phyloP scores from a whole-genome alignment of 345 rosid genomes.

The Syzygium oleosum region DNA sequence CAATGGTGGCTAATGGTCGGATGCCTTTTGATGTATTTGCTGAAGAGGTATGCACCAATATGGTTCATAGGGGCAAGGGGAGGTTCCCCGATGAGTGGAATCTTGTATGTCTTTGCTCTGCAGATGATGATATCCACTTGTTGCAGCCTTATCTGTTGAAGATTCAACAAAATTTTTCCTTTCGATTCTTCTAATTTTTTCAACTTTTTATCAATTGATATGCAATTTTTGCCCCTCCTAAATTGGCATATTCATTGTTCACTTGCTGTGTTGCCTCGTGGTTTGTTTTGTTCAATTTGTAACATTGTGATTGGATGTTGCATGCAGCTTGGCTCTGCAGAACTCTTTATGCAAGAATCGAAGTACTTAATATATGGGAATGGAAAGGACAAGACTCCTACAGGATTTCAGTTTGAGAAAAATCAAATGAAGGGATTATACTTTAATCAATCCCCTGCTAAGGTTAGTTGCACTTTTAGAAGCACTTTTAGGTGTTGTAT shows the following conservation, averaged over 20 bases:
- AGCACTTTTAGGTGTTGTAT: background rate
- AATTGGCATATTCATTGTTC: background rate
- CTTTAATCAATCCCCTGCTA: conserved; percentile 83
- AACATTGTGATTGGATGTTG: background rate
- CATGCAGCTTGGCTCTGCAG: conserved; percentile 93
- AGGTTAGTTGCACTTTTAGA: conserved; percentile 34
- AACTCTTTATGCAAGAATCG: conserved; percentile 75
- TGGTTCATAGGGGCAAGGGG: background rate
- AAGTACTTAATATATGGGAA: conserved; percentile 78
- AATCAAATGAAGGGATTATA: conserved; percentile 84
- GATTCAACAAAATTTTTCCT: background rate
- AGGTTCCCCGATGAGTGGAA: background rate
- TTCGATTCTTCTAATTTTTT: background rate
- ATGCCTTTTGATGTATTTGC: conserved; percentile 92
- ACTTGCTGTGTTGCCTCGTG: background rate
- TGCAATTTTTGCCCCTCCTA: background rate
- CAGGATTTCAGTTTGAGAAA: conserved; percentile 94
- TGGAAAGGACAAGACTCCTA: conserved; percentile 79
- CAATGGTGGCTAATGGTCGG: conserved; percentile 85
- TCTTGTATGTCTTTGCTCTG: background rate
- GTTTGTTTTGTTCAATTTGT: conserved; percentile 1
- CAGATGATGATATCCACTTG: background rate
- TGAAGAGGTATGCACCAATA: conserved; percentile 52
- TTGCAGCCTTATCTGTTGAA: background rate
- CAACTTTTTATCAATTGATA: background rate